Conservation (phyloP, 2,329 filamentous ascomycete genomes). For the Alternaria rosae region DNA sequence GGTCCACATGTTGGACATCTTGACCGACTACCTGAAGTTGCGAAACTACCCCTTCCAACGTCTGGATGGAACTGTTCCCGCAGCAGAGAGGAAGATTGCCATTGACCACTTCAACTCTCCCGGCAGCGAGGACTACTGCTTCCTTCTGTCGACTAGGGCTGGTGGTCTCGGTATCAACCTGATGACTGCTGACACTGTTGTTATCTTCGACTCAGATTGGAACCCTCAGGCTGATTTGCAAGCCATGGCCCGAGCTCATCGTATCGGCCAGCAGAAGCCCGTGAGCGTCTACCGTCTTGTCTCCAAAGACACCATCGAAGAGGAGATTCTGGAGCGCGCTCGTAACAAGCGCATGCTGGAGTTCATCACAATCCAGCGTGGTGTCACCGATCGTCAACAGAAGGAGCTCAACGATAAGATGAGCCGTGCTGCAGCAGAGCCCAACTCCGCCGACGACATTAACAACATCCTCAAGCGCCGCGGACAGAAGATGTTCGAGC, state of each 20-base stretch:
- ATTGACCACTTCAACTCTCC: constrained; percentile 99
- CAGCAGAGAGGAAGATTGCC: constrained; percentile 84
- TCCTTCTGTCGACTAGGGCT: constrained; percentile 91
- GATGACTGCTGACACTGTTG: constrained; percentile 97
- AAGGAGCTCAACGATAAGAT: constrained; percentile 78
- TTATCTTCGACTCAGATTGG: constrained; percentile 99
- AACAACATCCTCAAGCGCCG: constrained; percentile 95
- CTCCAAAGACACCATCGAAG: constrained; percentile 97
- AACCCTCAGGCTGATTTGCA: constrained; percentile 98
- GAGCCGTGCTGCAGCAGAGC: constrained; percentile 73
- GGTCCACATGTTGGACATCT: constrained; percentile 97
- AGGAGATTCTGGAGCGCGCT: constrained; percentile 94
- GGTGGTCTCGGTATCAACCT: constrained; percentile 98
- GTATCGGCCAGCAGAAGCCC: constrained; percentile 94
- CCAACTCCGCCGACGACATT: constrained; percentile 91
- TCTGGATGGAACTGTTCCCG: constrained; percentile 92
- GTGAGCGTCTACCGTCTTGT: constrained; percentile 97
- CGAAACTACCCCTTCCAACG: constrained; percentile 96
- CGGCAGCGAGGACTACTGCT: constrained; percentile 94
- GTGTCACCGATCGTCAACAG: constrained; percentile 91
- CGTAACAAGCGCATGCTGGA: constrained; percentile 97
- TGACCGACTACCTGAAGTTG: constrained; percentile 90
- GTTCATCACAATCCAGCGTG: constrained; percentile 95
- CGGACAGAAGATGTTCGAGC: constrained; percentile 99
- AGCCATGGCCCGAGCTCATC: constrained; percentile 97